Evolutionary conservation across 2,329 filamentous ascomycete genomes (phyloP).

Genomic region (Trichoderma sp.): DNA sequence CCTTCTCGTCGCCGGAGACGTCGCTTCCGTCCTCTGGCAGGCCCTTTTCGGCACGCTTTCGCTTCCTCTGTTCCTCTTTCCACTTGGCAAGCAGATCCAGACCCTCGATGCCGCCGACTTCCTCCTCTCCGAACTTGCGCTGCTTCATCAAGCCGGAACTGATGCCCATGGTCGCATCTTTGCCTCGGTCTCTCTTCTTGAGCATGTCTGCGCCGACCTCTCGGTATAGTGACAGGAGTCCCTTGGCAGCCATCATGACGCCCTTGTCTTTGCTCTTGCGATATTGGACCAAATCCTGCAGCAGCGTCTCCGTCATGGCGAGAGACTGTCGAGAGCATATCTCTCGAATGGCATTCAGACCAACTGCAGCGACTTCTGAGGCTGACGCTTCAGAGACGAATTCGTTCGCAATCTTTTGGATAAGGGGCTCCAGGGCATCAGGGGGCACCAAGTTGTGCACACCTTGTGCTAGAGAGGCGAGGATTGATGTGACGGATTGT

Average conservation of each 20-base stretch:
- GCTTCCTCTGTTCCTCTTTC: conserved; percentile 85
- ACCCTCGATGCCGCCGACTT: conserved; percentile 81
- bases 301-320: conserved; percentile 93
- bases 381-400: conserved; percentile 96
- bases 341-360: conserved; percentile 91
- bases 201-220: conserved; percentile 89
- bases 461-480: conserved; percentile 89
- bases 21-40: conserved; percentile 64
- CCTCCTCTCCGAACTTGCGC: conserved; percentile 80
- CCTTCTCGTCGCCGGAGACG: conserved; percentile 56
- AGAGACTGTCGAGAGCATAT: conserved; percentile 90
- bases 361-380: conserved; percentile 85
- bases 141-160: conserved; percentile 74
- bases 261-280: conserved; percentile 98
- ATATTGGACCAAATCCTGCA: conserved; percentile 95
- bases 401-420: conserved; percentile 97
- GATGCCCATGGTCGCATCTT: conserved; percentile 83
- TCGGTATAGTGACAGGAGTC: conserved; percentile 84
- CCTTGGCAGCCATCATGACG: conserved; percentile 97
- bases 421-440: conserved; percentile 84
- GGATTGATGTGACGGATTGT: conserved; percentile 86
- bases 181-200: conserved; percentile 86
- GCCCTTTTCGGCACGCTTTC: conserved; percentile 69
- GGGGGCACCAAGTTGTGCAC: conserved; percentile 90
- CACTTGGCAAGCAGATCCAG: conserved; percentile 88